Conservation (phyloP, 2,329 filamentous ascomycete genomes). For the Cercospora citrullina region DNA sequence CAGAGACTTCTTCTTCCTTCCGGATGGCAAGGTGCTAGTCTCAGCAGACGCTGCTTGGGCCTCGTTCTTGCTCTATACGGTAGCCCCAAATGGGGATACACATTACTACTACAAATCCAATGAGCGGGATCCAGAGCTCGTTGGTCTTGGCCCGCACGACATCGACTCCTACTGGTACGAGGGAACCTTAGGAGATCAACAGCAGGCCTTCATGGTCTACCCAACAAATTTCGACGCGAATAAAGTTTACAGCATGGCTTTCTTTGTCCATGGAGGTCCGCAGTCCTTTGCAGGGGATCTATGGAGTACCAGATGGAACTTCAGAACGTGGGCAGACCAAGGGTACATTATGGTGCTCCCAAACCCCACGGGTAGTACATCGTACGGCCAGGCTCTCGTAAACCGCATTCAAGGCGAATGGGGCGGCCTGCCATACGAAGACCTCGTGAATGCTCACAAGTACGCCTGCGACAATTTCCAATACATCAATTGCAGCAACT, state of each 20-base stretch:
- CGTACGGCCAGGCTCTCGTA: constrained; percentile 35
- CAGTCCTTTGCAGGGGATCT: constrained; percentile 33
- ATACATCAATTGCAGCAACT: constrained; percentile 32
- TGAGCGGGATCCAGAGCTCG: constrained; percentile 28
- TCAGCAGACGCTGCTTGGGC: constrained; percentile 28
- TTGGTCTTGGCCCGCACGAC: constrained; percentile 29
- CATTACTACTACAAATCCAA: constrained; percentile 32
- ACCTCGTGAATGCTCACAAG: constrained; percentile 29
- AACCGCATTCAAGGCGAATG: constrained; percentile 32
- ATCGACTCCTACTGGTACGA: constrained; percentile 29
- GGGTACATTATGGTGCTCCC: constrained; percentile 37
- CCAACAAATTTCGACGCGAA: constrained; percentile 31
- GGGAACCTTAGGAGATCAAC: constrained; percentile 31
- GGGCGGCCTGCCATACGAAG: constrained; percentile 31
- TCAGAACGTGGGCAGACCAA: constrained; percentile 36
- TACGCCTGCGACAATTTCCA: constrained; percentile 27
- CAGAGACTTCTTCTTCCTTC: constrained; percentile 29
- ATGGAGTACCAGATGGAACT: constrained; percentile 37
- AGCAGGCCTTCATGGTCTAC: constrained; percentile 30
- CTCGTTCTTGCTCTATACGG: constrained; percentile 27
- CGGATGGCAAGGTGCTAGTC: constrained; percentile 27
- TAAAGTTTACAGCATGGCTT: constrained; percentile 34
- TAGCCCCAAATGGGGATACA: constrained; percentile 20
- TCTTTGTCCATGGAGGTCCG: constrained; percentile 37
- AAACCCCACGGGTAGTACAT: constrained; percentile 36